Percentiles rank a stretch among this genome's conserved stretches.
Evolutionary conservation across 2,329 filamentous ascomycete species (phyloP).

Genomic region (Colletotrichum orchidophilum): DNA sequence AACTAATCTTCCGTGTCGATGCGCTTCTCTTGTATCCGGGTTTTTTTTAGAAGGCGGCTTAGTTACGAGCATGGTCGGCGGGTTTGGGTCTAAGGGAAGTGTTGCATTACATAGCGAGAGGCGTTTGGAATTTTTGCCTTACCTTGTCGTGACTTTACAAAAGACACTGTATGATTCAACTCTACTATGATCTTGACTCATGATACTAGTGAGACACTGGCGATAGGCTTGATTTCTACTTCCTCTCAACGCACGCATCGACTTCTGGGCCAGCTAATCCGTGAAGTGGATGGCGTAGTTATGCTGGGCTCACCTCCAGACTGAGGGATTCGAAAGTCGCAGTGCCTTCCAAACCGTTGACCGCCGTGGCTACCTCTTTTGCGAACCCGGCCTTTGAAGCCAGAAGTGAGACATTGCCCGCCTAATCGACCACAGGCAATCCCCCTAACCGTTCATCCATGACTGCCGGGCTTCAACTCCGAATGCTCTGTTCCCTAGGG

Average conservation of each 20-base stretch:
- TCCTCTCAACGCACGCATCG: background rate
- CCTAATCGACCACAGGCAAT: background rate
- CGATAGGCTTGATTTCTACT: background rate
- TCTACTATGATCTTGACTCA: background rate
- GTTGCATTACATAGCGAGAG: slow-evolving; percentile 30
- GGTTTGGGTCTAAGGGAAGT: background rate
- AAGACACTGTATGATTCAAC: background rate
- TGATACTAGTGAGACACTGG: background rate
- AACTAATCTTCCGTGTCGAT: slow-evolving; percentile 20
- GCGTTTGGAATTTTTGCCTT: slow-evolving; percentile 26
- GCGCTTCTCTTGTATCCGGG: slow-evolving; percentile 13
- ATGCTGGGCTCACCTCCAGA: background rate
- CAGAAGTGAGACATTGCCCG: background rate
- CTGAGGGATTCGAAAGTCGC: background rate
- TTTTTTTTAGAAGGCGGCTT: background rate
- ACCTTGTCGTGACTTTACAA: background rate
- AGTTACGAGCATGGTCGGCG: background rate
- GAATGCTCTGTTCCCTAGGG: background rate
- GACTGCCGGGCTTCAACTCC: background rate
- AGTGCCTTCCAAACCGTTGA: too few relatives aligned
- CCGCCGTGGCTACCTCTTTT: background rate
- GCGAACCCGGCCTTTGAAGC: background rate
- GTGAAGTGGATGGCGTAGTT: background rate
- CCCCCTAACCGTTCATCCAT: too few relatives aligned
- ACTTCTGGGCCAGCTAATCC: background rate